Evolutionary conservation across 2,329 filamentous ascomycete genomes (phyloP), one percentile per base, ranked within the genome.

Genomic region (Ophiocordyceps australis): DNA sequence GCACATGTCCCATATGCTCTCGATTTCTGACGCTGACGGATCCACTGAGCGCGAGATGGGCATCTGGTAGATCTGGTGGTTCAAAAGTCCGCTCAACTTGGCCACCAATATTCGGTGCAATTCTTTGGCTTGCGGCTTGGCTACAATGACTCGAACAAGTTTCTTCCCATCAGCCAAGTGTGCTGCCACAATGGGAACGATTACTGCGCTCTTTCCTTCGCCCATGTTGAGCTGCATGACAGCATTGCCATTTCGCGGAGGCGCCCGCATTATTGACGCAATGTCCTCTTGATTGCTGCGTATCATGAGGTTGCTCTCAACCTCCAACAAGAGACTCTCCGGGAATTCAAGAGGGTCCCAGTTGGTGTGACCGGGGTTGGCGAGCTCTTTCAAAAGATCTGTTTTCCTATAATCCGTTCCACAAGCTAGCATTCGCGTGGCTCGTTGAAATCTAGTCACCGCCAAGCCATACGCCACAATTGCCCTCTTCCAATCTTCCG

Each of bases 201-300:
- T 77, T 4, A 76, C 63, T 0, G 70, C 73, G 0, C 65, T 67
- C 33, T 77, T 77, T 0, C 72, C 73, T 38, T 74, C 59, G 0
- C 73, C 73, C 72, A 78, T 79, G 35, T 74, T 74, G 7, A 78
- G 42, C 36, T 76, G 69, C 48, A 75, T 57, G 2, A 71, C 58
- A 0, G 54, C 40, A 33, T 70, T 74, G 0, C 37, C 23, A 0
- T 37, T 40, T 0, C 36, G 38, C 0, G 38, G 33, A 0, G 57
- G 55, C 0, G 36, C 28, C 6, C 55, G 58, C 62, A 79, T 77
- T 8, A 56, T 38, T 0, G 27, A 19, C 0, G 71, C 65, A 25
- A 80, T 65, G 2, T 58, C 38, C 5, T 58, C 53, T 36, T 80
- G 73, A 0, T 65, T 56, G 0, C 49, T 36, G 1, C 75, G 59